phyloP scores from a whole-genome alignment of 2,329 filamentous ascomycete genomes.

The Ophiostoma fasciatum region DNA sequence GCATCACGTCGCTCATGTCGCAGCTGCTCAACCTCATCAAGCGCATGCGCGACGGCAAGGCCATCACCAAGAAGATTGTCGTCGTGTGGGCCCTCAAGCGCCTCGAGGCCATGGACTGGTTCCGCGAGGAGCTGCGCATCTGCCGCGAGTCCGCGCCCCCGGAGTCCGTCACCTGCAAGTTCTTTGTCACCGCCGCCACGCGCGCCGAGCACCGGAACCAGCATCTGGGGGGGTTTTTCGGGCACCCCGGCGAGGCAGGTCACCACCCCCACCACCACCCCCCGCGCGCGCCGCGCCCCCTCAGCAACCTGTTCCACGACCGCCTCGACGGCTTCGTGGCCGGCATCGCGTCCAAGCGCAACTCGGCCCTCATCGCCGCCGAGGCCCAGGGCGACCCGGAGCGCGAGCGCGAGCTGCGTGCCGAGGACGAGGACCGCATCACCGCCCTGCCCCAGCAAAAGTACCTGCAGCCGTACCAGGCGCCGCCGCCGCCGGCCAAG shows the following conservation, averaged over 20 bases:
- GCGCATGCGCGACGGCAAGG: slow-evolving; percentile 86
- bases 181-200: slow-evolving; percentile 76
- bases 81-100: slow-evolving; percentile 91
- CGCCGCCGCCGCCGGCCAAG: slow-evolving; percentile 19
- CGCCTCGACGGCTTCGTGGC: slow-evolving; percentile 79
- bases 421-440: slow-evolving; percentile 72
- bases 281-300: slow-evolving; percentile 42
- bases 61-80: slow-evolving; percentile 77
- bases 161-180: slow-evolving; percentile 81
- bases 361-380: slow-evolving; percentile 67
- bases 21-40: slow-evolving; percentile 91
- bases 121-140: slow-evolving; percentile 84
- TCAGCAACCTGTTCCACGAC: slow-evolving; percentile 68
- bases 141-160: slow-evolving; percentile 81
- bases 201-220: slow-evolving; percentile 31
- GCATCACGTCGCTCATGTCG: slow-evolving; percentile 84
- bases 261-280: slow-evolving; percentile 9
- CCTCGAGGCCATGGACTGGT: slow-evolving; percentile 93
- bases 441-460: slow-evolving; percentile 62
- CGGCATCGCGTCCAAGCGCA: slow-evolving; percentile 72
- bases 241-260: not conserved
- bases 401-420: slow-evolving; percentile 63
- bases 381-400: slow-evolving; percentile 67
- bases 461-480: slow-evolving; percentile 41
- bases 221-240: slow-evolving; percentile 12